Percentiles rank a stretch among this genome's conserved stretches.
These are phyloP conservation scores for Alternaria solani DNA, from an alignment of 2,329 filamentous ascomycete species.

Conservation along the genomic window DNA sequence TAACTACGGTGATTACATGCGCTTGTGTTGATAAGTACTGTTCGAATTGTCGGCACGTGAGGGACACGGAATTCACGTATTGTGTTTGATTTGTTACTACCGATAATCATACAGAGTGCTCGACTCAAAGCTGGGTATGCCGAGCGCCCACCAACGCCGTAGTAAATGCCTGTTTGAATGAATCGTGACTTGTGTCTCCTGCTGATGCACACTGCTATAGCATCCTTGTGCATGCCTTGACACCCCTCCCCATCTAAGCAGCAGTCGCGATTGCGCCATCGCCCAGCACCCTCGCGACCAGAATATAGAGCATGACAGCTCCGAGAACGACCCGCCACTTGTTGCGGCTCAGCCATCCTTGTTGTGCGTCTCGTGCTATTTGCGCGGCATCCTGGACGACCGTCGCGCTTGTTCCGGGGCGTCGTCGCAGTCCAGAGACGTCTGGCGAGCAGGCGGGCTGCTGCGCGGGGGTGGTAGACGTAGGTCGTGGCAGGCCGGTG, in stretches of 20 bases:
- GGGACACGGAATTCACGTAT: neutral
- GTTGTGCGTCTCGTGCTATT: conserved; percentile 77
- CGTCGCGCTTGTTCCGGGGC: conserved; percentile 65
- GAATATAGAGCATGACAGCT: conserved; percentile 80
- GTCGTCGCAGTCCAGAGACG: conserved; percentile 70
- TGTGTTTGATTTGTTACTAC: neutral
- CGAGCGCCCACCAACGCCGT: conserved; percentile 18
- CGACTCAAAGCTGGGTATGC: conserved; percentile 15
- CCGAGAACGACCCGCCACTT: conserved; percentile 77
- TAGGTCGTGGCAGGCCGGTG: conserved; percentile 73
- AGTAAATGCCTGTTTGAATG: conserved; percentile 3
- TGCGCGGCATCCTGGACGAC: conserved; percentile 81
- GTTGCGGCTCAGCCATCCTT: conserved; percentile 82
- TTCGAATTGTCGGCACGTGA: neutral
- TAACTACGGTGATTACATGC: neutral
- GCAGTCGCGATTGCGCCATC: conserved; percentile 47
- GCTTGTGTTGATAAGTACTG: neutral
- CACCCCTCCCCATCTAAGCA: conserved; percentile 3
- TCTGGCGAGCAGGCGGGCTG: conserved; percentile 67
- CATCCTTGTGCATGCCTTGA: neutral
- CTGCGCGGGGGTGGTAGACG: conserved; percentile 44
- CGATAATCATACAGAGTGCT: conserved; percentile 2
- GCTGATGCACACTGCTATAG: neutral
- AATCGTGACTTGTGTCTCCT: neutral
- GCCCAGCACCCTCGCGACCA: conserved; percentile 78